phyloP scores from a whole-genome alignment of 1,284 basidiomycete genomes.

The Trametes pubescens region DNA sequence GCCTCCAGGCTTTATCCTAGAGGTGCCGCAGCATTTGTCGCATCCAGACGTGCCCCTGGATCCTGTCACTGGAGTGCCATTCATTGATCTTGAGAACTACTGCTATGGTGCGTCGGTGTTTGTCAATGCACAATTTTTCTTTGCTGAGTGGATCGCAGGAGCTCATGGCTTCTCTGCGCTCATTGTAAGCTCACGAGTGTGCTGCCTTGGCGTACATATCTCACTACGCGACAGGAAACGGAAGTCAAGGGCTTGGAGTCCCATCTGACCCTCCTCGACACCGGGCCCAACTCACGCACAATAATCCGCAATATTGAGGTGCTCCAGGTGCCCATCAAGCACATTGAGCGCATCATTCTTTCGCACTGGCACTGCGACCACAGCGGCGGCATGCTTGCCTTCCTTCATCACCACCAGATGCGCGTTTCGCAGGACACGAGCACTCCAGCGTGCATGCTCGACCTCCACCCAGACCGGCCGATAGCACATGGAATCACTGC shows the following conservation, averaged over 20 bases:
- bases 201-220: neutral
- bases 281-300: constrained; percentile 78
- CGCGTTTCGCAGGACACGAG: constrained; percentile 13
- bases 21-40: constrained; percentile 68
- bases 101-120: constrained; percentile 68
- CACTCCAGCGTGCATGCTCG: constrained; percentile 58
- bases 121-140: neutral
- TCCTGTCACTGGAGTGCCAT: constrained; percentile 64
- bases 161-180: constrained; percentile 85
- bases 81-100: constrained; percentile 77
- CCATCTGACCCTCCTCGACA: constrained; percentile 75
- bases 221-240: constrained; percentile 39
- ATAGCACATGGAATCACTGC: constrained; percentile 77
- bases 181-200: constrained; percentile 57
- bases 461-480: constrained; percentile 81
- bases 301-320: constrained; percentile 75
- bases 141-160: constrained; percentile 48
- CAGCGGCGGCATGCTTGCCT: constrained; percentile 75
- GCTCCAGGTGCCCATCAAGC: constrained; percentile 61
- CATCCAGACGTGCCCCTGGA: constrained; percentile 59
- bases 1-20: constrained; percentile 80
- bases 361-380: constrained; percentile 91
- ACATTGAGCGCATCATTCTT: constrained; percentile 70
- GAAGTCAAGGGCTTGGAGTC: constrained; percentile 47
- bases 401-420: constrained; percentile 54